Evolutionary conservation across 805 yeast species (phyloP).

Genomic region (Dipodascopsis tothii): DNA sequence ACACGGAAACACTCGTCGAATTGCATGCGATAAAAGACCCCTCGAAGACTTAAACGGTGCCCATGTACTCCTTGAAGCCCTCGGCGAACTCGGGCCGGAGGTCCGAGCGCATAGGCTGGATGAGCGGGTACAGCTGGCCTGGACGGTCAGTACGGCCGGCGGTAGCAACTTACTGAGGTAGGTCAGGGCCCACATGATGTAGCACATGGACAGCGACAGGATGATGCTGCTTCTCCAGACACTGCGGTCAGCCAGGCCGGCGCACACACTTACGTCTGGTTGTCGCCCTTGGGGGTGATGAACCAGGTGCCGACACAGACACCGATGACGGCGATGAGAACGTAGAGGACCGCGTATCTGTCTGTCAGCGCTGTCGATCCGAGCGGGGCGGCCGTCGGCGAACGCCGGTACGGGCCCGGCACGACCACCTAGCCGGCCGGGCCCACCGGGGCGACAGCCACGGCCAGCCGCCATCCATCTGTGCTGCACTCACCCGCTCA

Average conservation of each 20-base stretch:
- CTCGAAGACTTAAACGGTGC: slow-evolving; percentile 8
- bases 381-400: too few species aligned
- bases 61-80: slow-evolving; percentile 22
- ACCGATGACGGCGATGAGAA: slow-evolving; percentile 19
- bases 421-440: too few species aligned
- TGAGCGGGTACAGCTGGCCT: slow-evolving; percentile 74
- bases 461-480: too few species aligned
- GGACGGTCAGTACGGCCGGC: not conserved
- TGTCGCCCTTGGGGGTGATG: slow-evolving; percentile 25
- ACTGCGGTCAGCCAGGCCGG: slow-evolving; percentile 4
- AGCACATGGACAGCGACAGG: slow-evolving; percentile 61
- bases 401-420: too few species aligned
- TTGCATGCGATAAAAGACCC: not conserved
- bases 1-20: not conserved
- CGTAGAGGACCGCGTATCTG: slow-evolving; percentile 19
- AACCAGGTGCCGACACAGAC: slow-evolving; percentile 24
- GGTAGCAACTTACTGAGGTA: slow-evolving; percentile 42
- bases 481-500: too few species aligned
- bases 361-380: too few species aligned
- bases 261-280: slow-evolving; percentile 20
- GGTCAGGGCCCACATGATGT: slow-evolving; percentile 79
- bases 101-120: slow-evolving; percentile 78
- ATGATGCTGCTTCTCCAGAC: slow-evolving; percentile 57
- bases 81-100: slow-evolving; percentile 68
- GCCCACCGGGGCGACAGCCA: too few species aligned